Percentiles rank a stretch among this genome's conserved stretches.
Evolutionary conservation across 2,329 filamentous ascomycete species (phyloP).

Genomic region (Neofusicoccum laricinum): DNA sequence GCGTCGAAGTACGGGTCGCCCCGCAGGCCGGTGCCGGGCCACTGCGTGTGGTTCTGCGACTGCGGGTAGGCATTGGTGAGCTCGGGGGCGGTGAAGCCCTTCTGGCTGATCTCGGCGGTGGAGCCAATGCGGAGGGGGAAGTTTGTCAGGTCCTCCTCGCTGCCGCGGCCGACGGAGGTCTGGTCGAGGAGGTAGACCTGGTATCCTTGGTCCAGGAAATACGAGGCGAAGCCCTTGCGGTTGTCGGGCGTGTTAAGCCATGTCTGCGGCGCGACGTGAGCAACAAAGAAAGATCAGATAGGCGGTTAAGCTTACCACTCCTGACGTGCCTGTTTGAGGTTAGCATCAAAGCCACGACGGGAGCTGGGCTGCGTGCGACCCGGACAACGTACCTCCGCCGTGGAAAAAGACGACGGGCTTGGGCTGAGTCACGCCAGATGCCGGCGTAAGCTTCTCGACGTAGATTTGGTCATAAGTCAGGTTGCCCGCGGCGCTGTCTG

Average conservation of each 20-base stretch:
- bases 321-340: constrained; percentile 1
- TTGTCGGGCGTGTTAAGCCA: constrained; percentile 51
- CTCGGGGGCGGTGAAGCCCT: constrained; percentile 14
- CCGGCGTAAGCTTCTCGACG: constrained; percentile 48
- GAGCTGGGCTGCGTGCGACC: neutral
- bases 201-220: constrained; percentile 46
- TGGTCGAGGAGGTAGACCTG: constrained; percentile 45
- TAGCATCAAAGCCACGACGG: neutral
- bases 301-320: constrained; percentile 2
- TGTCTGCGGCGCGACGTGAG: constrained; percentile 30
- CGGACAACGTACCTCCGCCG: constrained; percentile 19
- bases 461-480: constrained; percentile 49
- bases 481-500: constrained; percentile 23
- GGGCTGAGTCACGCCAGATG: constrained; percentile 21
- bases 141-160: neutral
- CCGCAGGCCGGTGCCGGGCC: constrained; percentile 34
- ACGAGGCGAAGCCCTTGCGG: constrained; percentile 47
- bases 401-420: constrained; percentile 26
- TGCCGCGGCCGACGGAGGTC: constrained; percentile 33
- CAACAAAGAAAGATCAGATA: neutral
- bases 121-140: constrained; percentile 5
- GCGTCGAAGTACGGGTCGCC: constrained; percentile 50
- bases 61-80: constrained; percentile 17
- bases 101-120: constrained; percentile 6
- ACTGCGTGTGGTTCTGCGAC: constrained; percentile 23